Conservation (phyloP, 345 rosid species). For the Leavenworthia alabamica region DNA sequence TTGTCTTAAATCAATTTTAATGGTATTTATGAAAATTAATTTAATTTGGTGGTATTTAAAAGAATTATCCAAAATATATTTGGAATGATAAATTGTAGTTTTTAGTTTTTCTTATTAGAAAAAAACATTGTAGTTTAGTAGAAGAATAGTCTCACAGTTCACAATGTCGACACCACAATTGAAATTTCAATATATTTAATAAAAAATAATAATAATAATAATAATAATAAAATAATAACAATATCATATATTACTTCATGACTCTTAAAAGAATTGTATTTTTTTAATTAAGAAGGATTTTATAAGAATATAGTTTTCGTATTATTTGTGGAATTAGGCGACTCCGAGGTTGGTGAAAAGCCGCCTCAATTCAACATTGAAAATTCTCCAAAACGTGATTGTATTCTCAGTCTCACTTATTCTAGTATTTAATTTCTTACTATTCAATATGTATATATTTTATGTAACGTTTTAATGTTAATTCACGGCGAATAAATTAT, state of each 20-base stretch:
- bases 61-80: too few species aligned
- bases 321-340: background rate
- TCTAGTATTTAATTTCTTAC: background rate
- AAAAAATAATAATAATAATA: background rate
- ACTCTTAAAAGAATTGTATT: background rate
- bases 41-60: too few species aligned
- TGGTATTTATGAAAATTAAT: too few species aligned
- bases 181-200: too few species aligned
- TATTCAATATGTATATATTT: background rate
- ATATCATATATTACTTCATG: background rate
- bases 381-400: constrained; percentile 12
- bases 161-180: too few species aligned
- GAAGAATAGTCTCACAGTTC: too few species aligned
- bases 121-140: too few species aligned
- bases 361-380: constrained; percentile 4
- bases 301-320: background rate
- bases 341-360: constrained; percentile 24
- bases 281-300: background rate
- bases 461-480: background rate
- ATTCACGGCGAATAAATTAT: background rate
- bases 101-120: too few species aligned
- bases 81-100: too few species aligned
- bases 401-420: background rate
- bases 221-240: background rate
- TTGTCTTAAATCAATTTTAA: too few species aligned